A percentile compares a stretch with the other conserved stretches of the same genome.
Evolutionary conservation across 2,329 filamentous ascomycete species (phyloP).

Genomic region (Trichoderma lentiforme): DNA sequence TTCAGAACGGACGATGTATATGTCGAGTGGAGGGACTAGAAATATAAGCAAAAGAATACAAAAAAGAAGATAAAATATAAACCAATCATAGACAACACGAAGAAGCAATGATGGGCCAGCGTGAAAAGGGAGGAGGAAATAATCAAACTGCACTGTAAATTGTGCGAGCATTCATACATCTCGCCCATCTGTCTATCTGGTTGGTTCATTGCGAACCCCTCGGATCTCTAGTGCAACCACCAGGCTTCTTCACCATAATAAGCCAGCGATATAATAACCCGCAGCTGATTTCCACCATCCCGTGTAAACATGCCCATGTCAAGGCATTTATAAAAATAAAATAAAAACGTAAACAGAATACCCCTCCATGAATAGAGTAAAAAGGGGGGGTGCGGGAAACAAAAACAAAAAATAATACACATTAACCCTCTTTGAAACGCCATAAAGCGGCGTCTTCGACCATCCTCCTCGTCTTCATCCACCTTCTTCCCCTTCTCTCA

Average conservation of each 20-base stretch:
- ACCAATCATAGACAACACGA: background rate
- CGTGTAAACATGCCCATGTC: background rate
- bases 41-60: constrained; percentile 11
- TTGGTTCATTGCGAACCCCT: constrained; percentile 10
- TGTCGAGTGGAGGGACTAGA: constrained; percentile 70
- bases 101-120: background rate
- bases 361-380: background rate
- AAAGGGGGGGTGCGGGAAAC: background rate
- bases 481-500: background rate
- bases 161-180: background rate
- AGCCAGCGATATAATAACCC: background rate
- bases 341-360: background rate
- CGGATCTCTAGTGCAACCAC: background rate
- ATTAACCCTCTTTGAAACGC: background rate
- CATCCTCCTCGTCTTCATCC: background rate
- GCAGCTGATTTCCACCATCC: background rate
- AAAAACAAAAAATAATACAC: background rate
- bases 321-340: background rate
- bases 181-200: constrained; percentile 1
- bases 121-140: background rate
- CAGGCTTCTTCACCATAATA: background rate
- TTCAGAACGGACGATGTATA: constrained; percentile 81
- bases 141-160: background rate
- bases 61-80: constrained; percentile 7
- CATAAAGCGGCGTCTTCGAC: background rate